Percentiles rank a stretch among this genome's conserved stretches.
Evolutionary conservation across 345 rosid genomes (phyloP).

Genomic region (Salix koriyanagi): DNA sequence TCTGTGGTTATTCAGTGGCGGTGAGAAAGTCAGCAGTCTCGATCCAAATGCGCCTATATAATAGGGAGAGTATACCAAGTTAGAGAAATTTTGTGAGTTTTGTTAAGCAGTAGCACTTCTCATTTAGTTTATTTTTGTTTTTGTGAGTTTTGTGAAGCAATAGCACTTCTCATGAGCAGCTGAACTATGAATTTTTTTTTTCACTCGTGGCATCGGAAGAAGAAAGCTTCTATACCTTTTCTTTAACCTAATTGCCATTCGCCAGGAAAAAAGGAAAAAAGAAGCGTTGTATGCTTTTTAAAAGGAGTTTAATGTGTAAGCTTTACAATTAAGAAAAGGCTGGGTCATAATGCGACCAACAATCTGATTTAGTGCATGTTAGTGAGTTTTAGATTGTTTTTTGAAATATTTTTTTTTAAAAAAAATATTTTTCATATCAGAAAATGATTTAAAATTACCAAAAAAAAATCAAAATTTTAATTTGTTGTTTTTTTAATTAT

Average conservation of each 20-base stretch:
- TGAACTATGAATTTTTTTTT: not conserved
- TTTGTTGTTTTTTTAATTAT: no score
- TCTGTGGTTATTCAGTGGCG: not conserved
- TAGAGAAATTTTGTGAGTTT: not conserved
- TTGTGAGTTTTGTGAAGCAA: not conserved
- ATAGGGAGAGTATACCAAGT: not conserved
- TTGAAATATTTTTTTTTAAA: no score
- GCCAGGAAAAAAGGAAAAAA: no score
- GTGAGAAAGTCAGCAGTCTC: not conserved
- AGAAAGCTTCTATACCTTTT: not conserved
- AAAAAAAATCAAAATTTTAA: no score
- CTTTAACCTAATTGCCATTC: not conserved
- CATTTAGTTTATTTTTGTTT: not conserved
- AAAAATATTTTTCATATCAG: no score
- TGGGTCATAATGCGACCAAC: no score
- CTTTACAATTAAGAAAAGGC: not conserved
- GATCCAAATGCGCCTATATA: not conserved
- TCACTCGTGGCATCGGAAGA: not conserved
- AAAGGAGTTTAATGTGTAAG: not conserved
- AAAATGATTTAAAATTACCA: no score
- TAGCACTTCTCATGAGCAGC: not conserved
- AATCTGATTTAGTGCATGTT: no score
- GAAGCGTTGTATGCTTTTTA: not conserved
- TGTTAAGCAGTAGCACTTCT: no score
- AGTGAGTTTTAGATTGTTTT: no score